Evolutionary conservation across 2,329 filamentous ascomycete species (phyloP).

Genomic region (Alternaria conjuncta): DNA sequence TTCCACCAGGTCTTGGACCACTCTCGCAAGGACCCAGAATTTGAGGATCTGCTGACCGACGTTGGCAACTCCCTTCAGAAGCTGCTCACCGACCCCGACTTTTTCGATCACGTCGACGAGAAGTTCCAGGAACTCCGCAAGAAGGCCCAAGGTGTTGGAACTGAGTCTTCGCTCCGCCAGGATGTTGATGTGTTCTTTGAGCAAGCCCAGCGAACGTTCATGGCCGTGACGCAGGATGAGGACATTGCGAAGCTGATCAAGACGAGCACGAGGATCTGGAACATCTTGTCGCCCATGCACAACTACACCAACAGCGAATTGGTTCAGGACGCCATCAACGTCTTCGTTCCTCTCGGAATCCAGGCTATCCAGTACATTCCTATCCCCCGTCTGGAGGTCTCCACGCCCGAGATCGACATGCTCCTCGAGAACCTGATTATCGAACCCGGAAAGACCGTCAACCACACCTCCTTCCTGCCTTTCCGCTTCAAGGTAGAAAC

Average conservation of each 20-base stretch:
- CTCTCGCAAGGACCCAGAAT: slow-evolving; percentile 77
- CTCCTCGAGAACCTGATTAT: slow-evolving; percentile 89
- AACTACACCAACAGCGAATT: slow-evolving; percentile 72
- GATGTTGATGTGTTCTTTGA: slow-evolving; percentile 76
- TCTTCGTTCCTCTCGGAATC: slow-evolving; percentile 80
- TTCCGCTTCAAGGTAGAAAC: slow-evolving; percentile 82
- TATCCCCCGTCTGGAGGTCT: slow-evolving; percentile 87
- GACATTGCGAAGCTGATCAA: slow-evolving; percentile 73
- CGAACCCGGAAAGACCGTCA: slow-evolving; percentile 83
- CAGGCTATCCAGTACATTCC: slow-evolving; percentile 84
- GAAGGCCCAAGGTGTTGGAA: slow-evolving; percentile 64
- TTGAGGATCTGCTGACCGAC: slow-evolving; percentile 77
- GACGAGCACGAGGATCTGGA: slow-evolving; percentile 71
- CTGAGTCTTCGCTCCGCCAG: slow-evolving; percentile 70
- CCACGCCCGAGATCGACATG: slow-evolving; percentile 81
- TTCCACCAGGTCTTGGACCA: slow-evolving; percentile 76
- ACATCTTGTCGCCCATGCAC: slow-evolving; percentile 71
- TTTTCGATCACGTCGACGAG: slow-evolving; percentile 77
- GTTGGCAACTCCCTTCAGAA: slow-evolving; percentile 77
- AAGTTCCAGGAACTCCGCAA: slow-evolving; percentile 66
- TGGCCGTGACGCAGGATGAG: slow-evolving; percentile 72
- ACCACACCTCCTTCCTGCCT: slow-evolving; percentile 86
- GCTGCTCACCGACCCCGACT: slow-evolving; percentile 83
- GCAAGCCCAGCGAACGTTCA: slow-evolving; percentile 71
- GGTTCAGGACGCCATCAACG: slow-evolving; percentile 75